Conservation (phyloP, 768 basidiomycete species). For the Jaapia argillacea region DNA sequence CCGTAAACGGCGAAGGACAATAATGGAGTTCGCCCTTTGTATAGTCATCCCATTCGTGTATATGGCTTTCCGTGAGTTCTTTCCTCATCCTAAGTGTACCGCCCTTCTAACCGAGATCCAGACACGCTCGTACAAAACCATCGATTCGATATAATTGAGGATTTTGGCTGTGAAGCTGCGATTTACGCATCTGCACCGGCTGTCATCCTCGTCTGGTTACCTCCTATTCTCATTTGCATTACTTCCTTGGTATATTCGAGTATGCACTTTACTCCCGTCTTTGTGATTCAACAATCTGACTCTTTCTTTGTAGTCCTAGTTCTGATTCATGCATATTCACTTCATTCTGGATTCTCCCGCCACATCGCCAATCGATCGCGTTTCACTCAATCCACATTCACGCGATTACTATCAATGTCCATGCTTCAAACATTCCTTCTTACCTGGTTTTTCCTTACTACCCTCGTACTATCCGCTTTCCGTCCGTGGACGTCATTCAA, state of each 20-base stretch:
- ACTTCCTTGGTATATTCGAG: conserved; percentile 22
- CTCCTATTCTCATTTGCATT: conserved; percentile 23
- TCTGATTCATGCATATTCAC: conserved; percentile 20
- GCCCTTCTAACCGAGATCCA: conserved; percentile 1
- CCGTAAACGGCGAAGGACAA: not conserved
- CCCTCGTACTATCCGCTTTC: not conserved
- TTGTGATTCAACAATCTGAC: not conserved
- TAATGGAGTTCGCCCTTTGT: not conserved
- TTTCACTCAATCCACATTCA: not conserved
- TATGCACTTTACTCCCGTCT: conserved; percentile 10
- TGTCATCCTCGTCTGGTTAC: conserved; percentile 25
- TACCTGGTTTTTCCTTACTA: not conserved
- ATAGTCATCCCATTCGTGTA: conserved; percentile 2
- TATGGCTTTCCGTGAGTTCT: conserved; percentile 10
- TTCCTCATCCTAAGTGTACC: not conserved
- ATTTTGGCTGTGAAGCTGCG: conserved; percentile 29
- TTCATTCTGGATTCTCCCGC: conserved; percentile 24
- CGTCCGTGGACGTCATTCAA: not conserved
- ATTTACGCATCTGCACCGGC: conserved; percentile 20
- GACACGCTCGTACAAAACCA: conserved; percentile 28
- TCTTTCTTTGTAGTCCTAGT: conserved; percentile 11
- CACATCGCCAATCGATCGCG: not conserved
- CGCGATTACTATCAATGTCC: not conserved
- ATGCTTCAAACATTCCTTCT: not conserved
- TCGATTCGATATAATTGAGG: conserved; percentile 31